These are phyloP conservation scores for Triticum monococcum DNA, from an alignment of 176 grass and related monocot genomes.

Conservation along the genomic window DNA sequence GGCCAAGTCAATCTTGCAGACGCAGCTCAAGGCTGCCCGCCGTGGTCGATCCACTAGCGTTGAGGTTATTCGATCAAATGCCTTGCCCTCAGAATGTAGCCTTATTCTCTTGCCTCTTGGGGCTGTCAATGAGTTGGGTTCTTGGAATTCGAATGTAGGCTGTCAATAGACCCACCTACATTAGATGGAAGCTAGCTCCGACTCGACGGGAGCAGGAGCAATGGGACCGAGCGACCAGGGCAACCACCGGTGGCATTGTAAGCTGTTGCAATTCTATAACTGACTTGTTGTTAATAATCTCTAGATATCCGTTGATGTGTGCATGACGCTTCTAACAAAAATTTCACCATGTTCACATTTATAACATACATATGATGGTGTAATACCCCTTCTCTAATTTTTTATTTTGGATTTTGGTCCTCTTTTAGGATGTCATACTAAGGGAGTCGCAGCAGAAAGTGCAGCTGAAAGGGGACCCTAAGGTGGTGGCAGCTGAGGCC, in stretches of 20 bases:
- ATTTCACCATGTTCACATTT: background rate
- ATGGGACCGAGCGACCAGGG: slow-evolving; percentile 80
- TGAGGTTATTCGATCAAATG: slow-evolving; percentile 28
- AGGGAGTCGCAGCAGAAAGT: slow-evolving; percentile 73
- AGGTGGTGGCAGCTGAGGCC: slow-evolving; percentile 60
- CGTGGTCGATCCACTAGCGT: slow-evolving; percentile 46
- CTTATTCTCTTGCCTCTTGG: slow-evolving; percentile 16
- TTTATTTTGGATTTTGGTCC: background rate
- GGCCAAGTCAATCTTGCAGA: slow-evolving; percentile 63
- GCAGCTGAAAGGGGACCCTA: slow-evolving; percentile 61
- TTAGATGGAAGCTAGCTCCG: slow-evolving; percentile 86
- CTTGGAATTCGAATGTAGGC: slow-evolving; percentile 41
- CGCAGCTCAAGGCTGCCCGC: slow-evolving; percentile 80
- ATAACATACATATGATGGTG: background rate
- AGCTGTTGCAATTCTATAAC: slow-evolving; percentile 9
- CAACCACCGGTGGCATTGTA: slow-evolving; percentile 79
- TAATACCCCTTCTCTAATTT: background rate
- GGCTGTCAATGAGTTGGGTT: slow-evolving; percentile 9
- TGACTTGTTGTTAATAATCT: slow-evolving; percentile 21
- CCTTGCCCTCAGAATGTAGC: background rate
- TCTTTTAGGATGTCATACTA: slow-evolving; percentile 79
- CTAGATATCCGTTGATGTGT: background rate
- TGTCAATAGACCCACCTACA: slow-evolving; percentile 37
- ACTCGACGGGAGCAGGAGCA: slow-evolving; percentile 80
- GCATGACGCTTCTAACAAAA: background rate